Evolutionary conservation across 2,329 filamentous ascomycete genomes (phyloP).

Genomic region (Sporothrix schenckii): DNA sequence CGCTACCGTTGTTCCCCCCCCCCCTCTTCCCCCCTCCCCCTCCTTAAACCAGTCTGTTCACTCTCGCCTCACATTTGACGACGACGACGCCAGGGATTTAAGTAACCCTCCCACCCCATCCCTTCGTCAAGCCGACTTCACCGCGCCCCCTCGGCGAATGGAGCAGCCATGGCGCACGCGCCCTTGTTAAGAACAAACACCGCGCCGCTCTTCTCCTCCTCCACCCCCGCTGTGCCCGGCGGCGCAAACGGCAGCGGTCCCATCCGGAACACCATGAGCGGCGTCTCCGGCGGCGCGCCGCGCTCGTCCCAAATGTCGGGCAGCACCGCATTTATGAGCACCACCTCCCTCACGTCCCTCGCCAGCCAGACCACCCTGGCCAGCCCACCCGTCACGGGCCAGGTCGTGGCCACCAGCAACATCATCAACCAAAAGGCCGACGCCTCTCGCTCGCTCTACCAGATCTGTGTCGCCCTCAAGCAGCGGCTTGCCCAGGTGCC

Average conservation of each 20-base stretch:
- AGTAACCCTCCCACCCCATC: neutral
- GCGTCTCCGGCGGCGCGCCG: conserved; percentile 48
- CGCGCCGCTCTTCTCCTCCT: conserved; percentile 55
- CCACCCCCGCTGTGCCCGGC: conserved; percentile 51
- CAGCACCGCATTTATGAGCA: conserved; percentile 59
- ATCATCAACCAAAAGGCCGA: conserved; percentile 98
- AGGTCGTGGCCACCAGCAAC: conserved; percentile 78
- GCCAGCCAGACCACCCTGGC: conserved; percentile 50
- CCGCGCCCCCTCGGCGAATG: conserved; percentile 44
- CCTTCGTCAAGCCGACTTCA: conserved; percentile 6
- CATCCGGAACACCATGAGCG: conserved; percentile 52
- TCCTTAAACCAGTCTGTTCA: conserved; percentile 2
- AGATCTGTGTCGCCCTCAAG: conserved; percentile 87
- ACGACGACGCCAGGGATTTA: neutral
- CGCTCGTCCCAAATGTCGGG: conserved; percentile 65
- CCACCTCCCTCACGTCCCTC: conserved; percentile 56
- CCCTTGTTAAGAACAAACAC: conserved; percentile 63
- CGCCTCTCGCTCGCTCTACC: conserved; percentile 87
- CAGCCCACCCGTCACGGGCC: conserved; percentile 55
- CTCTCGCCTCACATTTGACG: neutral
- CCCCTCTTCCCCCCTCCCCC: no score
- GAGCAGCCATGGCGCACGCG: conserved; percentile 62
- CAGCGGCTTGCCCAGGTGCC: conserved; percentile 81
- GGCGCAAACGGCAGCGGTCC: conserved; percentile 40
- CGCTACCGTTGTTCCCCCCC: neutral